These are phyloP conservation scores for Xylaria acuta DNA, from an alignment of 495 filamentous ascomycete species.

Conservation along the genomic window DNA sequence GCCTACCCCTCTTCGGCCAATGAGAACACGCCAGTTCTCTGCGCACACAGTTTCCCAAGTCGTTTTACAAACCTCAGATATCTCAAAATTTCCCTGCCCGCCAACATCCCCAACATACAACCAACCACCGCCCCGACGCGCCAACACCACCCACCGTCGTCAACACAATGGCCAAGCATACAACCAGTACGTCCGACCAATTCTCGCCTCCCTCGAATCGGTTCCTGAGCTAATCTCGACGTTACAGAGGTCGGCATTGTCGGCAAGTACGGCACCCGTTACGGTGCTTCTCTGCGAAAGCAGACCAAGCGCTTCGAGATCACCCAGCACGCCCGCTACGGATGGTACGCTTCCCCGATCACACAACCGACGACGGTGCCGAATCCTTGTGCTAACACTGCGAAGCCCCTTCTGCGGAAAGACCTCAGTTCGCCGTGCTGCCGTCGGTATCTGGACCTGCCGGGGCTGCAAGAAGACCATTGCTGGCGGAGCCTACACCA, in stretches of 20 bases:
- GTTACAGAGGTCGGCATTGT: slow-evolving; percentile 37
- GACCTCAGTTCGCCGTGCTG: slow-evolving; percentile 87
- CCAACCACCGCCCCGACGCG: slow-evolving; percentile 18
- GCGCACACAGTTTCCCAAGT: slow-evolving; percentile 26
- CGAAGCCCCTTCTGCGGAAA: slow-evolving; percentile 84
- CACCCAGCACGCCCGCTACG: slow-evolving; percentile 93
- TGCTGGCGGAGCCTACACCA: slow-evolving; percentile 95
- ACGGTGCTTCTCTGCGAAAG: slow-evolving; percentile 99
- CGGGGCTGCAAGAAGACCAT: slow-evolving; percentile 90
- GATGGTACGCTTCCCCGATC: slow-evolving; percentile 68
- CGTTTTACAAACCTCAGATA: slow-evolving; percentile 22
- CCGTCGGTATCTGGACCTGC: slow-evolving; percentile 98
- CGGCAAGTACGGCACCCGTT: slow-evolving; percentile 56
- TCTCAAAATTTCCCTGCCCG: slow-evolving; percentile 28
- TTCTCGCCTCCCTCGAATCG: neutral
- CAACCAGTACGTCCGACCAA: slow-evolving; percentile 13
- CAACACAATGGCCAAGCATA: slow-evolving; percentile 29
- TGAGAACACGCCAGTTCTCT: slow-evolving; percentile 2
- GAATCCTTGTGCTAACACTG: neutral
- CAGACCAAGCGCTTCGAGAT: slow-evolving; percentile 99
- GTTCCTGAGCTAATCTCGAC: slow-evolving; percentile 10
- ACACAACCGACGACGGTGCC: neutral
- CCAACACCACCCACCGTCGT: slow-evolving; percentile 23
- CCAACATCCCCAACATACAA: slow-evolving; percentile 25
- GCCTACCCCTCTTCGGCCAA: slow-evolving; percentile 22